phyloP scores from a whole-genome alignment of 305 asterid genomes.

The Coffea humblotiana region DNA sequence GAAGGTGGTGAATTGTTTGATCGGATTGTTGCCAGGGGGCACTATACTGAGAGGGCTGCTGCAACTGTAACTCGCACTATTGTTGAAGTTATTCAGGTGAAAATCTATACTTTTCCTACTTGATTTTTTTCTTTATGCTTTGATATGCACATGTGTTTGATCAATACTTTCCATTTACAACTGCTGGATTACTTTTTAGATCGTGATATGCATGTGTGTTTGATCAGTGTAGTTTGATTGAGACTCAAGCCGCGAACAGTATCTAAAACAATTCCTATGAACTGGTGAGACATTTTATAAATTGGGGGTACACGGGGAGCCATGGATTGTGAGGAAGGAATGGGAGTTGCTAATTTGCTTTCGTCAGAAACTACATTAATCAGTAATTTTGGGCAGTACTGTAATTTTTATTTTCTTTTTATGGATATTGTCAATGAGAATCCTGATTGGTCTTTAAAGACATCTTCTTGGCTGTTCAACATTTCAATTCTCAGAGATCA shows the following conservation, averaged over 20 bases:
- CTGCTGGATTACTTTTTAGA: background rate
- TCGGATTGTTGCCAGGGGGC: conserved; percentile 76
- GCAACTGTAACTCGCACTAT: conserved; percentile 74
- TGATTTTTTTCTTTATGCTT: background rate
- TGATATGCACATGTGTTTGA: background rate
- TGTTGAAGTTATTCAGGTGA: conserved; percentile 85
- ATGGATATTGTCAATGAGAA: background rate
- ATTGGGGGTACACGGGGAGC: background rate
- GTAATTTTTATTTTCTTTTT: background rate
- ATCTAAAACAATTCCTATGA: background rate
- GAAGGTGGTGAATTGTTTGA: conserved; percentile 91
- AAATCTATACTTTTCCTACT: conserved; percentile 16
- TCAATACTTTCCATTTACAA: background rate
- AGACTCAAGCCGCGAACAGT: no score
- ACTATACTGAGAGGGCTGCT: conserved; percentile 86
- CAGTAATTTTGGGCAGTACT: background rate
- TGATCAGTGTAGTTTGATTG: background rate
- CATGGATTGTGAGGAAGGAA: background rate
- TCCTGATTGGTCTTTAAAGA: background rate
- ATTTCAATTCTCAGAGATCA: background rate
- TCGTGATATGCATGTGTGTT: background rate
- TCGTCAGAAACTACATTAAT: background rate
- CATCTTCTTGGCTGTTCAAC: background rate
- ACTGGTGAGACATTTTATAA: background rate
- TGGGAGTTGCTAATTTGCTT: background rate